Percentiles rank a stretch among this genome's conserved stretches.
Evolutionary conservation across 768 basidiomycete species (phyloP).

Genomic region (Hygrocybe coccinea): DNA sequence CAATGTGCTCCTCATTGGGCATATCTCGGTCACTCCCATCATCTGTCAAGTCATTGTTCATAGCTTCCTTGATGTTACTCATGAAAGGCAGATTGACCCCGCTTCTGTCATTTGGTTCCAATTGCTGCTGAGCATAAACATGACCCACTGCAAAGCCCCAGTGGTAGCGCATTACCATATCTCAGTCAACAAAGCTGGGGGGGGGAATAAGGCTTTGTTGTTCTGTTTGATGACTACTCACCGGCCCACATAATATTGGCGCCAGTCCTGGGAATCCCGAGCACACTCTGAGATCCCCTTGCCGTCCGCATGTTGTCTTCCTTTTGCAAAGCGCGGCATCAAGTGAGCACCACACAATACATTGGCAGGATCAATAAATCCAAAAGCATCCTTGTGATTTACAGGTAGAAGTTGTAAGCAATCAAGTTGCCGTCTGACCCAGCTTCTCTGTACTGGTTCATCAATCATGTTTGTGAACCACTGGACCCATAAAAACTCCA

Average conservation of each 20-base stretch:
- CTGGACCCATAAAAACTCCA: slow-evolving; percentile 33
- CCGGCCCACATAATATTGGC: slow-evolving; percentile 35
- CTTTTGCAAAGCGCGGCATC: slow-evolving; percentile 29
- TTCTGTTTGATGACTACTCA: slow-evolving; percentile 17
- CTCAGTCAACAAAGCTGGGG: slow-evolving; percentile 17
- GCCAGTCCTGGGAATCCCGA: slow-evolving; percentile 1
- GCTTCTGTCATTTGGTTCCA: not conserved
- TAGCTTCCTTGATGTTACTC: too few species aligned
- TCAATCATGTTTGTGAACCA: slow-evolving; percentile 22
- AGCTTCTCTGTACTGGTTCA: slow-evolving; percentile 2
- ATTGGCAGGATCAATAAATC: slow-evolving; percentile 32
- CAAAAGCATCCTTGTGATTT: slow-evolving; percentile 22
- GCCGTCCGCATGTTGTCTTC: not conserved
- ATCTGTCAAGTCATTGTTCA: not conserved
- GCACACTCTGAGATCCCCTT: not conserved
- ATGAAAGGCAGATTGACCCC: not conserved
- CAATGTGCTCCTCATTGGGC: too few species aligned
- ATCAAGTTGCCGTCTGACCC: slow-evolving; percentile 10
- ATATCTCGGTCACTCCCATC: not conserved
- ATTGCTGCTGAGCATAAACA: not conserved
- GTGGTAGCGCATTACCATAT: slow-evolving; percentile 18
- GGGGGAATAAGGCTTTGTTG: not conserved
- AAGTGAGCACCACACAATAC: slow-evolving; percentile 29
- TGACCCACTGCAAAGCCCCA: slow-evolving; percentile 15
- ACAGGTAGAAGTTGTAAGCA: slow-evolving; percentile 19